phyloP scores from a whole-genome alignment of 2,329 filamentous ascomycete genomes.

The Penicillium sp. region DNA sequence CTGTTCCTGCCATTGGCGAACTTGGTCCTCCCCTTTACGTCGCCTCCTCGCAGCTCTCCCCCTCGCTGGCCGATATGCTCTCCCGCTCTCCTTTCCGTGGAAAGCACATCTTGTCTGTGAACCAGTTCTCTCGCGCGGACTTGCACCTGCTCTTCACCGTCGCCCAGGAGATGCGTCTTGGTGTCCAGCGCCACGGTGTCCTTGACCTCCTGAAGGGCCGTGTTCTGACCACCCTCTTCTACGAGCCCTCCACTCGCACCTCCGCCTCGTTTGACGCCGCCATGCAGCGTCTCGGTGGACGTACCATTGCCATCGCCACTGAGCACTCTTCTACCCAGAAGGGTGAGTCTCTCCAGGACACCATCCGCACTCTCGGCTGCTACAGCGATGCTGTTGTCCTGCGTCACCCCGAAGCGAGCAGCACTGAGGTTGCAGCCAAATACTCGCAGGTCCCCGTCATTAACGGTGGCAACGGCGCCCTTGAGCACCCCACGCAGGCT shows the following conservation, averaged over 20 bases:
- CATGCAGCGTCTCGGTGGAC: slow-evolving; percentile 95
- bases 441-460: slow-evolving; percentile 89
- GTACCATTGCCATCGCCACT: slow-evolving; percentile 78
- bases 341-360: slow-evolving; percentile 91
- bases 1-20: slow-evolving; percentile 32
- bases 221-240: slow-evolving; percentile 91
- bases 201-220: slow-evolving; percentile 82
- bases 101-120: slow-evolving; percentile 86
- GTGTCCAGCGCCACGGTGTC: slow-evolving; percentile 87
- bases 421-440: slow-evolving; percentile 77
- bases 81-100: slow-evolving; percentile 82
- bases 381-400: slow-evolving; percentile 96
- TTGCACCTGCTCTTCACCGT: slow-evolving; percentile 93
- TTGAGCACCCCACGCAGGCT: slow-evolving; percentile 95
- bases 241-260: slow-evolving; percentile 93
- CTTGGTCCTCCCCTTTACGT: slow-evolving; percentile 42
- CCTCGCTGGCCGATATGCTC: slow-evolving; percentile 67
- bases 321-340: slow-evolving; percentile 86
- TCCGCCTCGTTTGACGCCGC: slow-evolving; percentile 95
- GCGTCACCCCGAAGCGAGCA: slow-evolving; percentile 80
- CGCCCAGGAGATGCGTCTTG: slow-evolving; percentile 94
- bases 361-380: slow-evolving; percentile 86
- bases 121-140: slow-evolving; percentile 82
- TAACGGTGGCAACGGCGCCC: slow-evolving; percentile 93
- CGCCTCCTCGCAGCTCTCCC: slow-evolving; percentile 54